A percentile compares a stretch with the other conserved stretches of the same genome.
Evolutionary conservation across 352 stramenopile genomes (phyloP).

Genomic region (Sclerospora graminicola): DNA sequence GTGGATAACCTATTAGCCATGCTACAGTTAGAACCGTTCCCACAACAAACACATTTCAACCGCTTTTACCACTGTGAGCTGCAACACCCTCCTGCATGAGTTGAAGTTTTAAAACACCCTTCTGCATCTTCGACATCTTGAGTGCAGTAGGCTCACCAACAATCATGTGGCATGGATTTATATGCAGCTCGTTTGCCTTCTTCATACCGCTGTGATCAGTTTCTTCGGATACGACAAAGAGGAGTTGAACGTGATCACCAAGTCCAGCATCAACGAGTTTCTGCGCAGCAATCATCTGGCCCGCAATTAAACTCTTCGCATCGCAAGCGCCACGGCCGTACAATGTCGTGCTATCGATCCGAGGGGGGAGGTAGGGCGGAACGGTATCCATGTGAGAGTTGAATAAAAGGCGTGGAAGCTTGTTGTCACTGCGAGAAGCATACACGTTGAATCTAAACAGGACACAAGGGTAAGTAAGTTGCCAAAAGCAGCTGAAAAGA

Average conservation of each 20-base stretch:
- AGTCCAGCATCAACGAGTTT: conserved; percentile 46
- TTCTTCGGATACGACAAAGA: conserved; percentile 85
- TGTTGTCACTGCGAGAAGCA: conserved; percentile 44
- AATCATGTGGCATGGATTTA: conserved; percentile 63
- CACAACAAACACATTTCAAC: too few relatives aligned
- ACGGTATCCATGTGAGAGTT: conserved; percentile 87
- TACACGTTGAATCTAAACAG: conserved; percentile 64
- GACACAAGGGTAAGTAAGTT: background rate
- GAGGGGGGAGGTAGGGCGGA: conserved; percentile 50
- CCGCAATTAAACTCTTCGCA: conserved; percentile 74
- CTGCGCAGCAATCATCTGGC: conserved; percentile 74
- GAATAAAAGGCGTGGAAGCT: conserved; percentile 53
- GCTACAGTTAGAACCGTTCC: background rate
- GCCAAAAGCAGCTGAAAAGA: background rate
- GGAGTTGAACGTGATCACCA: conserved; percentile 50
- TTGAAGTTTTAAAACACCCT: conserved; percentile 80
- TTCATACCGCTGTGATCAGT: conserved; percentile 86
- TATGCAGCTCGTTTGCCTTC: conserved; percentile 68
- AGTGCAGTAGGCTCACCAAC: conserved; percentile 68
- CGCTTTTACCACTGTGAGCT: conserved; percentile 54
- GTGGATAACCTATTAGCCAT: conserved; percentile 43
- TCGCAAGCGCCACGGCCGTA: conserved; percentile 77
- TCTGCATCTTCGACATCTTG: conserved; percentile 81
- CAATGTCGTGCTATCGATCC: conserved; percentile 51
- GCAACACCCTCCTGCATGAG: conserved; percentile 61